A percentile compares a stretch with the other conserved stretches of the same genome.
Conservation (phyloP, 163 green algal genomes). For the Volvox carteri region DNA sequence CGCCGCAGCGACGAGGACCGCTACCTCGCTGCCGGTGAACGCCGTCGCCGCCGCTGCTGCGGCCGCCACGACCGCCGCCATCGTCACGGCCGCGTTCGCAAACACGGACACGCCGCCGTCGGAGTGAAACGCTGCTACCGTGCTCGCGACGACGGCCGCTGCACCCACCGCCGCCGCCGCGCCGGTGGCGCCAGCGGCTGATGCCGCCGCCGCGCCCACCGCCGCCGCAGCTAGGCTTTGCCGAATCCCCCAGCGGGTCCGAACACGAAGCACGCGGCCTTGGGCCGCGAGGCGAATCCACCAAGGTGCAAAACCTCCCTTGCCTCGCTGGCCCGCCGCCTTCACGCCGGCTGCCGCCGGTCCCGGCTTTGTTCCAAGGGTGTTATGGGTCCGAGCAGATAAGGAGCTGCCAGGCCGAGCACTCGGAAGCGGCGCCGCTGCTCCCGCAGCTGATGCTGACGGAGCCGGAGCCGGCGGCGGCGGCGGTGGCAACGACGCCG, state of each 20-base stretch:
- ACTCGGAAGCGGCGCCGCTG: too few species aligned
- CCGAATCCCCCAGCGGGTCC: slow-evolving; percentile 13
- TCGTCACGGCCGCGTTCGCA: background rate
- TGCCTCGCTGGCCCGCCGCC: background rate
- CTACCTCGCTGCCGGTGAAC: slow-evolving; percentile 4
- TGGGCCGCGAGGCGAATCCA: background rate
- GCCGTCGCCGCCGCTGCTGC: slow-evolving; percentile 12
- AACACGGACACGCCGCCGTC: slow-evolving; percentile 11
- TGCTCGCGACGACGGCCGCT: background rate
- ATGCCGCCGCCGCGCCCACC: slow-evolving; percentile 15
- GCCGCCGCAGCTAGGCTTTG: slow-evolving; percentile 40
- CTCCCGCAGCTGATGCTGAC: too few species aligned
- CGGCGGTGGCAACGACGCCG: too few species aligned
- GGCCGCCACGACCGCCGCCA: slow-evolving; percentile 25
- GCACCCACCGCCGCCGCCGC: slow-evolving; percentile 4
- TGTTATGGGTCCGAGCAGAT: too few species aligned
- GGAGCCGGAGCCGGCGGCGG: too few species aligned
- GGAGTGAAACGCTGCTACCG: background rate
- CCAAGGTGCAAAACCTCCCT: background rate
- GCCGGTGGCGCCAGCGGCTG: background rate
- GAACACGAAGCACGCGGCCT: background rate
- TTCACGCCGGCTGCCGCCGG: background rate
- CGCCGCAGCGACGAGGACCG: background rate
- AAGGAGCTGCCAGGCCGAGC: too few species aligned
- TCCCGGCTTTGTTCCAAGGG: too few species aligned